These are phyloP conservation scores for Aspergillus mulundensis DNA, from an alignment of 495 filamentous ascomycete genomes.

Conservation along the genomic window DNA sequence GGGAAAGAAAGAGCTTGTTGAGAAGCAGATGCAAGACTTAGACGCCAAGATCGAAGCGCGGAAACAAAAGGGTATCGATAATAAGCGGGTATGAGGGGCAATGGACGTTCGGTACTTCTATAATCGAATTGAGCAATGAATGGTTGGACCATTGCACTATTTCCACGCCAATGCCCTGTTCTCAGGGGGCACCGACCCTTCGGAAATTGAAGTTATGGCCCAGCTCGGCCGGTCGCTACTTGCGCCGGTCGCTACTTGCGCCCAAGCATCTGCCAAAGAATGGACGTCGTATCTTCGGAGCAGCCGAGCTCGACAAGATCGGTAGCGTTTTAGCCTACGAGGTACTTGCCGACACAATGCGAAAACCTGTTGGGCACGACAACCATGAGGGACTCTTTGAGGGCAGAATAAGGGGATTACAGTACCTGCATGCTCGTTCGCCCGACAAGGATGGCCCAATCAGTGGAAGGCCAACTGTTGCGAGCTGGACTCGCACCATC, in stretches of 20 bases:
- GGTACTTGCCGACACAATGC: background rate
- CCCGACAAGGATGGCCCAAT: background rate
- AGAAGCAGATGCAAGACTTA: constrained; percentile 54
- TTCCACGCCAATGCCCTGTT: background rate
- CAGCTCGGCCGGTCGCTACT: background rate
- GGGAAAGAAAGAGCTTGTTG: constrained; percentile 48
- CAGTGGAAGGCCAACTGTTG: background rate
- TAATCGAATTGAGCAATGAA: background rate
- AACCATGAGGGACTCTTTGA: background rate
- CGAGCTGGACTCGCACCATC: background rate
- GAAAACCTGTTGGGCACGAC: background rate
- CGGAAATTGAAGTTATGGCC: background rate
- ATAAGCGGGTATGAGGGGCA: constrained; percentile 3
- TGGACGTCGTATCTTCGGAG: background rate
- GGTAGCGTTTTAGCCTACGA: background rate
- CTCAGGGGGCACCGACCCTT: background rate
- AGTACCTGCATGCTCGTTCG: background rate
- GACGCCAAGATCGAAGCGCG: constrained; percentile 42
- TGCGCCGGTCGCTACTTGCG: background rate
- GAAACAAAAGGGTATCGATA: constrained; percentile 26
- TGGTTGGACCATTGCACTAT: background rate
- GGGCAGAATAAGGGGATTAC: background rate
- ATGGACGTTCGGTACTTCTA: too few species aligned
- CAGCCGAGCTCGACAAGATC: background rate
- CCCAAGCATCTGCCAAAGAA: background rate